Base-by-base conservation (phyloP, 805 yeast species). In the Schizosaccharomyces cryophilus region DNA sequence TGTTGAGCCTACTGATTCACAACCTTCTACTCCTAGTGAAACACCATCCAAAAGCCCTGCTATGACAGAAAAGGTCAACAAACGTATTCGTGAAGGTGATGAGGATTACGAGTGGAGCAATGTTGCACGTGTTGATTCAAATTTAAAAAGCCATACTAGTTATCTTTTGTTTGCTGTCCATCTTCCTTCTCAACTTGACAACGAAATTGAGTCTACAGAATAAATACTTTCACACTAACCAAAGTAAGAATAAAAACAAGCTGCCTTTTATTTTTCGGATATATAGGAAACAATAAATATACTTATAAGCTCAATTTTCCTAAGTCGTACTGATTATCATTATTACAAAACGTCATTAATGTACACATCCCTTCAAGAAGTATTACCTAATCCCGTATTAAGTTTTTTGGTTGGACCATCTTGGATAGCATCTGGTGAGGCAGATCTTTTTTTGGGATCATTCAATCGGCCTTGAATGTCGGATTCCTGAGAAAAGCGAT, bases 131-230 rank as follows among this genome's bases (percentile, higher is more conserved):
- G 75, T 82, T 7, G 98, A 90, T 69, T 67, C 82, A 2, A 97
- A 93, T 69, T 76, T 90, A 66, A 90, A 90, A 73, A 83, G 88
- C 5, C 99, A 93, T 67, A 93, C 99, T 0, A 87, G 96, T 0
- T 93, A 87, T 69, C 73, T 93, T 67, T 87, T 96, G 1, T 93
- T 93, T 77, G 99, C 98, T 29, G 77, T 75, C n/a, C 56, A 51
- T 29, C 31, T 51, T 21, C 56, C 56, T 19, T 51, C 56, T n/a
- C 35, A 21, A 15, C 51, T 45, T 11, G 51, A 45, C 26, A 45
- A 45, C 9, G 26, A 45, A 24, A 11, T 11, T 7, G 26, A 45
- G 51, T n/a, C 21, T 5, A 45, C 51, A 45, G 51, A 35, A 35
- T 35, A 35, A 15, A 35, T 7, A 4, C 40, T 35, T 11, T 6